phyloP scores from a whole-genome alignment of 768 basidiomycete species.

The Rhodocollybia butyracea region DNA sequence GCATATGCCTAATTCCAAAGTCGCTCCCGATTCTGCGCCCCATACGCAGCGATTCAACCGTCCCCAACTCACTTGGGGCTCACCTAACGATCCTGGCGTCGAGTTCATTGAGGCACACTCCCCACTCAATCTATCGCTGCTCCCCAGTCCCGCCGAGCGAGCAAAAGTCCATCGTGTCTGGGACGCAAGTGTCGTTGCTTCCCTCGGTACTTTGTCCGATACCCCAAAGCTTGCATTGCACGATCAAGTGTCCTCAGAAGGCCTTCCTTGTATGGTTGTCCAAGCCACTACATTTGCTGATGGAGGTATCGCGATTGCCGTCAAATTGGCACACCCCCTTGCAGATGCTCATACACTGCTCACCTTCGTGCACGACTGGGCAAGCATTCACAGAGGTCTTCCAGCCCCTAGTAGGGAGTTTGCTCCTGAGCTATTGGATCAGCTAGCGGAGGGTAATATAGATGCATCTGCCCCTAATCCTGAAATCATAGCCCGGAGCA shows the following conservation, averaged over 20 bases:
- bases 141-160: constrained; percentile 9
- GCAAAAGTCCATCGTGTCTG: not conserved
- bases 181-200: constrained; percentile 12
- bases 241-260: constrained; percentile 15
- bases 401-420: constrained; percentile 24
- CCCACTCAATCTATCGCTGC: constrained; percentile 10
- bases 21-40: not conserved
- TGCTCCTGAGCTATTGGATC: constrained; percentile 26
- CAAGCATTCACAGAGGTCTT: constrained; percentile 18
- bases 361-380: constrained; percentile 33
- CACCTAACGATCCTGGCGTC: constrained; percentile 24
- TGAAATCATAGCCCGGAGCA: constrained; percentile 18
- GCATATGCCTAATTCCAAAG: constrained; percentile 15
- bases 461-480: constrained; percentile 19
- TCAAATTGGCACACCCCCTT: constrained; percentile 30
- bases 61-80: constrained; percentile 22
- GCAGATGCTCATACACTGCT: constrained; percentile 34
- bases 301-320: constrained; percentile 23
- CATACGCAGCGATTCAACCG: constrained; percentile 26
- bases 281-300: constrained; percentile 31
- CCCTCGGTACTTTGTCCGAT: constrained; percentile 15
- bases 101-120: constrained; percentile 24
- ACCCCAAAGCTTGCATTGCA: constrained; percentile 22
- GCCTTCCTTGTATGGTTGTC: constrained; percentile 28
- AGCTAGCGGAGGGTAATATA: constrained; percentile 27